Percentiles rank a stretch among this genome's conserved stretches.
These are phyloP conservation scores for Eutypella sp. DNA, from an alignment of 2,329 filamentous ascomycete species.

Conservation along the genomic window DNA sequence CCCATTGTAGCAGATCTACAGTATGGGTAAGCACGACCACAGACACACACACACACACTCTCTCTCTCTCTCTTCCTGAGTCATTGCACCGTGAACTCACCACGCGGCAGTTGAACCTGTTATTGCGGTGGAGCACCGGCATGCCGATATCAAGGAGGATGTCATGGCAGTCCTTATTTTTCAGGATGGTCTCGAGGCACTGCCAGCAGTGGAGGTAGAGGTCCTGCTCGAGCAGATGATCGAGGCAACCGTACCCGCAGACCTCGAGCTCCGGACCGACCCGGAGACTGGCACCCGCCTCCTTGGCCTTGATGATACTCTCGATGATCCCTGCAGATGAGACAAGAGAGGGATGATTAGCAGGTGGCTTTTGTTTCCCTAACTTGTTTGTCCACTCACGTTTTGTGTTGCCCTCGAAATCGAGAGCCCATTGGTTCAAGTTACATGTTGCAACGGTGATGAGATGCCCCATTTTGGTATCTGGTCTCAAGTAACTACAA, in stretches of 20 bases:
- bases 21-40: neutral
- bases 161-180: conserved; percentile 54
- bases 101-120: conserved; percentile 62
- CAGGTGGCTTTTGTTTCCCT: too few species aligned
- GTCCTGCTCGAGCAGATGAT: conserved; percentile 60
- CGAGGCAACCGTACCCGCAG: conserved; percentile 61
- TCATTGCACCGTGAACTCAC: too few species aligned
- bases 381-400: too few species aligned
- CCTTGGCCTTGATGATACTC: conserved; percentile 52
- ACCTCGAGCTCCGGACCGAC: conserved; percentile 55
- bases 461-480: conserved; percentile 18
- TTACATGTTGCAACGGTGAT: conserved; percentile 33
- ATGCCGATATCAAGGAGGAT: conserved; percentile 63
- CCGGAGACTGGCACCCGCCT: conserved; percentile 51
- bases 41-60: too few species aligned
- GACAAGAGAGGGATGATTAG: too few species aligned
- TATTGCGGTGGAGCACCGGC: conserved; percentile 58
- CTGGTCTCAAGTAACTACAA: too few species aligned
- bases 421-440: conserved; percentile 41
- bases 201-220: conserved; percentile 58
- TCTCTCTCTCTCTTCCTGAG: too few species aligned
- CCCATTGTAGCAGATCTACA: conserved; percentile 52
- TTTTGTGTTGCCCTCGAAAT: conserved; percentile 21
- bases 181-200: conserved; percentile 55
- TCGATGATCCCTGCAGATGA: conserved; percentile 51